phyloP scores from a whole-genome alignment of 306 rosid species.

The Quercus variabilis region DNA sequence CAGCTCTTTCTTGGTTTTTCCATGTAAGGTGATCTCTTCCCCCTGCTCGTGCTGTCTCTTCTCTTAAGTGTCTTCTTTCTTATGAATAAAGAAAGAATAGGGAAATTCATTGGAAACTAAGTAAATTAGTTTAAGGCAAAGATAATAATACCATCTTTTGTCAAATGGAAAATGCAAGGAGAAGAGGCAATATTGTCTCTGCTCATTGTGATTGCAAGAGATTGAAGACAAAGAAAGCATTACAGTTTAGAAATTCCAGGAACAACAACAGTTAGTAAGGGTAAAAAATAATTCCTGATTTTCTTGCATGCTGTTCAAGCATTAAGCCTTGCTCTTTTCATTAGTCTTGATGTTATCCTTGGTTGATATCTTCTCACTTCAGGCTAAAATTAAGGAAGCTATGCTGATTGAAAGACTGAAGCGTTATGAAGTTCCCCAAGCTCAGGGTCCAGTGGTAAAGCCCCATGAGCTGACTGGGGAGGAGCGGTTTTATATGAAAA shows the following conservation, averaged over 20 bases:
- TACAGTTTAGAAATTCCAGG: neutral
- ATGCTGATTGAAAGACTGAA: slow-evolving; percentile 76
- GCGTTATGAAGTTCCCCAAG: slow-evolving; percentile 76
- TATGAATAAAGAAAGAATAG: neutral
- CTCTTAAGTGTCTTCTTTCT: neutral
- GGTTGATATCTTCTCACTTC: slow-evolving; percentile 19
- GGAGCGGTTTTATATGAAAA: slow-evolving; percentile 80
- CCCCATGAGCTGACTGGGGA: slow-evolving; percentile 76
- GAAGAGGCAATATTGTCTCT: neutral
- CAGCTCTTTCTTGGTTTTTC: neutral
- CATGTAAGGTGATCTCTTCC: neutral
- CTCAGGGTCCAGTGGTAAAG: slow-evolving; percentile 74
- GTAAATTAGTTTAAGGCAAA: neutral
- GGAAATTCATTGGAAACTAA: neutral
- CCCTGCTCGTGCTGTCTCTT: neutral
- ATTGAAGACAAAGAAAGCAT: neutral
- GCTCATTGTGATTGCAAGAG: neutral
- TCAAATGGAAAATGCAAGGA: neutral
- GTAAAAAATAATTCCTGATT: neutral
- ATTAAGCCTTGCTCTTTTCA: slow-evolving; percentile 19
- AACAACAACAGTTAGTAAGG: neutral
- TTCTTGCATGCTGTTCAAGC: slow-evolving; percentile 14
- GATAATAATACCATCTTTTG: neutral
- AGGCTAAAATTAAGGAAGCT: slow-evolving; percentile 86
- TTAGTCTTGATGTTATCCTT: slow-evolving; percentile 5